Conservation (phyloP, 345 rosid genomes). For the Salix dunnii region DNA sequence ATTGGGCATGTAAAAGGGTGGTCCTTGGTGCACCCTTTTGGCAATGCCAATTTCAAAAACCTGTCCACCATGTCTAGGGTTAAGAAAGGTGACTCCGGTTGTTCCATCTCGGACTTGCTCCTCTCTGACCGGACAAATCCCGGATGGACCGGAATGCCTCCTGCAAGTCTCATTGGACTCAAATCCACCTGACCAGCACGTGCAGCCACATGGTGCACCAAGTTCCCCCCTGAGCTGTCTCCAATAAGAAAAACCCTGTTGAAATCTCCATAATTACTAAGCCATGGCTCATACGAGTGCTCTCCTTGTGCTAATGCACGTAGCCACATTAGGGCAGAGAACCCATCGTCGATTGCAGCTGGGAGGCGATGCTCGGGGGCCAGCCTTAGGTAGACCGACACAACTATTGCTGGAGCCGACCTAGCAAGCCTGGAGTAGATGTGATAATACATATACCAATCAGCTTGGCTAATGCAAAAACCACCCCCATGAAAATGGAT, state of each 20-base stretch:
- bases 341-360: conserved; percentile 24
- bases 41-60: conserved; percentile 44
- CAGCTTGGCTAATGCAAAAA: conserved; percentile 33
- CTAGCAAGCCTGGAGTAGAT: conserved; percentile 17
- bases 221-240: conserved; percentile 32
- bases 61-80: conserved; percentile 61
- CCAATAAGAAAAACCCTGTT: conserved; percentile 31
- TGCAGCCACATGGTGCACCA: conserved; percentile 34
- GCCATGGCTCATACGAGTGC: conserved; percentile 14
- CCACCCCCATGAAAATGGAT: conserved; percentile 40
- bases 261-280: conserved; percentile 15
- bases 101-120: conserved; percentile 63
- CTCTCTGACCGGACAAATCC: conserved; percentile 41
- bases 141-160: conserved; percentile 31
- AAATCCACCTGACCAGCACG: conserved; percentile 15
- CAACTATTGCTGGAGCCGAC: conserved; percentile 6
- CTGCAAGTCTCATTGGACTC: conserved; percentile 21
- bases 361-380: conserved; percentile 39
- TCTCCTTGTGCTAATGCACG: conserved; percentile 11
- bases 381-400: conserved; percentile 26
- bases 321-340: conserved; percentile 30
- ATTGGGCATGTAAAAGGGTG: conserved; percentile 61
- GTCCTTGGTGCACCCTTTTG: conserved; percentile 41
- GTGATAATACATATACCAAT: conserved; percentile 36
- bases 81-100: conserved; percentile 51